Evolutionary conservation across 2,329 filamentous ascomycete genomes (phyloP).

Genomic region (Penicillium verrucosum): DNA sequence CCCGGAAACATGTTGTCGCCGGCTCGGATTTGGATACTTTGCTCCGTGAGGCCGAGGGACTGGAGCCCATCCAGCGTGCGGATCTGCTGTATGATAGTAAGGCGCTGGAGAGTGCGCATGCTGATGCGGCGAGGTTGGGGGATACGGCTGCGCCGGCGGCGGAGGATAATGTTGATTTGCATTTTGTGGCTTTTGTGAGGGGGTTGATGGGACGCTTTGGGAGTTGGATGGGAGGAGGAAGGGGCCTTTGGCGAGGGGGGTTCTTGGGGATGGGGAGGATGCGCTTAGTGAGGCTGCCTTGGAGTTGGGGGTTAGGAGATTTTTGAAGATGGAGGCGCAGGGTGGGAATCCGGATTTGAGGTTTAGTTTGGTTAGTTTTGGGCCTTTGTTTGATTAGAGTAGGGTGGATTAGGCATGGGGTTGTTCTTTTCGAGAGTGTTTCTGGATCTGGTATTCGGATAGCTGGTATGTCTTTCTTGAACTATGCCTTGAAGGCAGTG

Average conservation of each 20-base stretch:
- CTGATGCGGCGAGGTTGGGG: constrained; percentile 69
- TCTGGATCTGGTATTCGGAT: constrained; percentile 3
- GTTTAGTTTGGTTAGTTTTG: constrained; percentile 62
- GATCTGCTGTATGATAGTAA: constrained; percentile 72
- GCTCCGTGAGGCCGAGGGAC: constrained; percentile 65
- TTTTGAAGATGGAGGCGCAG: constrained; percentile 57
- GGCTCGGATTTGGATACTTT: constrained; percentile 52
- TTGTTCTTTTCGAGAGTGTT: not conserved
- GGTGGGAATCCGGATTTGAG: constrained; percentile 56
- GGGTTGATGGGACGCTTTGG: constrained; percentile 67
- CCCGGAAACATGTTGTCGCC: constrained; percentile 59
- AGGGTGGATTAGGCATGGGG: not conserved
- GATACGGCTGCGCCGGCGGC: constrained; percentile 76
- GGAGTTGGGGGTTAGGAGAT: constrained; percentile 62
- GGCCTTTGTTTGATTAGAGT: constrained; percentile 52
- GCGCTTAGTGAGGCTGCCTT: constrained; percentile 73
- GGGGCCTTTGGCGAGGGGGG: constrained; percentile 68
- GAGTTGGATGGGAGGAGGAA: constrained; percentile 74
- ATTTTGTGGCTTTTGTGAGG: constrained; percentile 95
- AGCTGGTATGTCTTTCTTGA: not conserved
- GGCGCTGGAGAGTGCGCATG: constrained; percentile 74
- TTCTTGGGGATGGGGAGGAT: constrained; percentile 61
- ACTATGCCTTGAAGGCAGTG: not conserved
- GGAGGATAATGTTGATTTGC: constrained; percentile 80
- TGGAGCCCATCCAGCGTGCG: constrained; percentile 65